phyloP scores from a whole-genome alignment of 768 basidiomycete genomes.

The Hygrocybe coccinea region DNA sequence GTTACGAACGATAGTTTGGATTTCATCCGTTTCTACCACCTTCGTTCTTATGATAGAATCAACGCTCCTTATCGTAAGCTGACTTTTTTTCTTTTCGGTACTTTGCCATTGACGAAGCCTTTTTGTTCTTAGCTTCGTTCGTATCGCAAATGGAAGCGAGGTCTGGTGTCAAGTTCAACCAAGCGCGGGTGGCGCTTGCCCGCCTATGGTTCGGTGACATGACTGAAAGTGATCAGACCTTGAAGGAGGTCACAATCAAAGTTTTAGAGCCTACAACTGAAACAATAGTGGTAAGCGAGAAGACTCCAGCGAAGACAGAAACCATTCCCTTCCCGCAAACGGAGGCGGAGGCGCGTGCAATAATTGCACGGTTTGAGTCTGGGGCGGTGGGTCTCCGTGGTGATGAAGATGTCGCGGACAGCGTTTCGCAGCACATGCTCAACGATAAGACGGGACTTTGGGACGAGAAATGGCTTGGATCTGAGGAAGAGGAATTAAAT shows the following conservation, averaged over 20 bases:
- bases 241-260: constrained; percentile 52
- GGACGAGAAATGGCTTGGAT: constrained; percentile 85
- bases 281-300: constrained; percentile 48
- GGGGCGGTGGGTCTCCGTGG: constrained; percentile 53
- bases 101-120: neutral
- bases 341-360: constrained; percentile 61
- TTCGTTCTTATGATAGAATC: constrained; percentile 87
- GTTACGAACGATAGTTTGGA: no score
- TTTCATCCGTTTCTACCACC: constrained; percentile 88
- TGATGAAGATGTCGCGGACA: constrained; percentile 66
- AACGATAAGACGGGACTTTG: constrained; percentile 52
- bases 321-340: constrained; percentile 64
- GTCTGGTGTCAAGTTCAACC: constrained; percentile 74
- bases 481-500: constrained; percentile 73
- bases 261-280: constrained; percentile 48
- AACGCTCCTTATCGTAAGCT: constrained; percentile 65
- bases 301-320: constrained; percentile 47
- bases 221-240: constrained; percentile 14
- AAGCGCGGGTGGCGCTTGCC: constrained; percentile 83
- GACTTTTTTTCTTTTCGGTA: neutral
- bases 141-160: constrained; percentile 68
- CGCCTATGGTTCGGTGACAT: constrained; percentile 64
- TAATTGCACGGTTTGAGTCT: constrained; percentile 65
- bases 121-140: constrained; percentile 28
- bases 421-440: constrained; percentile 77